Evolutionary conservation across 164 flowering plant genomes (phyloP), one percentile per base, ranked within the genome.

Genomic region (Cinnamomum chago): DNA sequence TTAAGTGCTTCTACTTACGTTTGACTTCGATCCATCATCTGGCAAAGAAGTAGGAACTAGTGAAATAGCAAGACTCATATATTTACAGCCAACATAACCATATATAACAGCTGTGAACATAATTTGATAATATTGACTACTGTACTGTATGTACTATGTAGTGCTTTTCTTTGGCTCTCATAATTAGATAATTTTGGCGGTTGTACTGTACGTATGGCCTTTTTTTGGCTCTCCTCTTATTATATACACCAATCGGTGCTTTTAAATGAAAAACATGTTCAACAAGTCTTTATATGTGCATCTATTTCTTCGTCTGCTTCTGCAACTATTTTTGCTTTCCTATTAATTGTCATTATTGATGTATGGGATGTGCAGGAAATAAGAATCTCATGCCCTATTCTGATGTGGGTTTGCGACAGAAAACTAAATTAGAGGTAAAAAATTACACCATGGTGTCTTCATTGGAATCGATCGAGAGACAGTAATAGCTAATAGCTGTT

Each of bases 111-210:
- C 40, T 40, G 25, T 47, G 22, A n/a, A 47, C 23, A 68, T 50
- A 72, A 64, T 51, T 62, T 18, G 50, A 50, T 70, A 52, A 24
- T 23, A 70, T 50, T 25, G 51, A 50, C 27, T 73, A 65, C 70
- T 70, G 76, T 62, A 65, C 14, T 74, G 67, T 58, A 71, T 75
- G 35, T 77, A 52, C 14, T n/a, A 71, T 75, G 35, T 77, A 52
- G 20, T n/a, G 71, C 74, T 62, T 62, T 69, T 23, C 66, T 52
- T 72, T 71, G 68, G 50, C 72, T 68, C 68, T 40, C 14, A 30
- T 30, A 72, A 62, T 50, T 60, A 24, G 40, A n/a, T 70, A 50
- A 60, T 20, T 50, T 47, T 50, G 60, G 58, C 20, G 64, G 68
- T 72, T 72, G 76, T 58, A 64, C 13, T 71, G 67, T 55, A 68